These are phyloP conservation scores for Fistulifera pelliculosa DNA, from an alignment of 108 stramenopile species.

Conservation along the genomic window DNA sequence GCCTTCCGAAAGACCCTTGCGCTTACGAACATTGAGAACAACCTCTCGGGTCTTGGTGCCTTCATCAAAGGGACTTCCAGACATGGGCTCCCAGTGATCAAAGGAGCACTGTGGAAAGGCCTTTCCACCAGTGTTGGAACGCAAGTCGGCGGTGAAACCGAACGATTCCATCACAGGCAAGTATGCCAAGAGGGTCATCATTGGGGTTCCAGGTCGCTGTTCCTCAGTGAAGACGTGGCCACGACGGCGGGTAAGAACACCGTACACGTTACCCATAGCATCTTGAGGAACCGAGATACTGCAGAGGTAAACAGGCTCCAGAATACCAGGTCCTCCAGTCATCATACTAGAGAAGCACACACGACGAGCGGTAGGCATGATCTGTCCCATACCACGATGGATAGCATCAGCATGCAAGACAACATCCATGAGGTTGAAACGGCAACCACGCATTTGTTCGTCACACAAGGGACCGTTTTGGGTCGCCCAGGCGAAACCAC, in stretches of 20 bases:
- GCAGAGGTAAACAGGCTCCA: slow-evolving; percentile 98
- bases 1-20: slow-evolving; percentile 94
- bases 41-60: slow-evolving; percentile 88
- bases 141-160: slow-evolving; percentile 98
- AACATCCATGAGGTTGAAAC: slow-evolving; percentile 98
- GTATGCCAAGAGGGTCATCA: slow-evolving; percentile 97
- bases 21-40: slow-evolving; percentile 84
- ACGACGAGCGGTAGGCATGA: slow-evolving; percentile 99
- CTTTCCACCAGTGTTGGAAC: slow-evolving; percentile 99
- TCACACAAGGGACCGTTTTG: slow-evolving; percentile 96
- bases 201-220: slow-evolving; percentile 94
- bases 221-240: slow-evolving; percentile 99
- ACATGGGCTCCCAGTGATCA: slow-evolving; percentile 99
- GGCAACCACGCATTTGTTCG: slow-evolving; percentile 95
- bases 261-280: slow-evolving; percentile 99
- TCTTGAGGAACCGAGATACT: slow-evolving; percentile 98
- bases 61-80: slow-evolving; percentile 79
- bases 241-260: slow-evolving; percentile 97
- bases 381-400: slow-evolving; percentile 99
- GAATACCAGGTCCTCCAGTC: slow-evolving; percentile 84
- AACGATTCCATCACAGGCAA: slow-evolving; percentile 99
- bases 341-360: slow-evolving; percentile 96
- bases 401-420: slow-evolving; percentile 99
- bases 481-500: slow-evolving; percentile 98
- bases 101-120: slow-evolving; percentile 99